Evolutionary conservation across 2,329 filamentous ascomycete genomes (phyloP).

Genomic region (Nemania sp.): DNA sequence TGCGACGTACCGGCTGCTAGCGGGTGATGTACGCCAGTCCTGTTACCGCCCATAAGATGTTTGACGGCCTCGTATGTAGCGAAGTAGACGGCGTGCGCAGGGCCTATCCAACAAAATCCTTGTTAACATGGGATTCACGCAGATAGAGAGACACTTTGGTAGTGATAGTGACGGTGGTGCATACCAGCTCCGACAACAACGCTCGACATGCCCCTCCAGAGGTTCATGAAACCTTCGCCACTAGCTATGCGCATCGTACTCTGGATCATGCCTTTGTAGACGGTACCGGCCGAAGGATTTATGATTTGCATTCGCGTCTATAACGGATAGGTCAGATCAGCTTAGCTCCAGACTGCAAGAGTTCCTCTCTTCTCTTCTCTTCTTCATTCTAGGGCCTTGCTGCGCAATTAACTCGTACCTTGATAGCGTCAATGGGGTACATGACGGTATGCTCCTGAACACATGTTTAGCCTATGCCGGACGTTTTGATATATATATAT

Average conservation of each 20-base stretch:
- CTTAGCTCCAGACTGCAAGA: slow-evolving; percentile 32
- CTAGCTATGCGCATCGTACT: slow-evolving; percentile 92
- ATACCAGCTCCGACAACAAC: slow-evolving; percentile 94
- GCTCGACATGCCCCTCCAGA: slow-evolving; percentile 97
- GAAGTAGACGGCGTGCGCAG: slow-evolving; percentile 97
- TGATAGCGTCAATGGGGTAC: slow-evolving; percentile 98
- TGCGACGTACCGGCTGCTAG: slow-evolving; percentile 82
- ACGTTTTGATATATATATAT: background rate
- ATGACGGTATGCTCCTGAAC: slow-evolving; percentile 96
- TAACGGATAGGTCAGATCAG: slow-evolving; percentile 41
- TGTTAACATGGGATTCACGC: slow-evolving; percentile 20
- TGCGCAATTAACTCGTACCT: slow-evolving; percentile 68
- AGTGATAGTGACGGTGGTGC: slow-evolving; percentile 44
- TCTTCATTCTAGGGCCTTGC: slow-evolving; percentile 40
- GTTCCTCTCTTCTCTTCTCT: background rate
- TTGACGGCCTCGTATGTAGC: slow-evolving; percentile 98
- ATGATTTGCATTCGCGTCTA: slow-evolving; percentile 99
- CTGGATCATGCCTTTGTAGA: slow-evolving; percentile 91
- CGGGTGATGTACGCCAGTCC: slow-evolving; percentile 87
- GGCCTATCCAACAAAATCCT: slow-evolving; percentile 67
- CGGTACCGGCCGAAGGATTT: slow-evolving; percentile 81
- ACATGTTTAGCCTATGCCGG: slow-evolving; percentile 17
- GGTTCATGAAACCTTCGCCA: slow-evolving; percentile 86
- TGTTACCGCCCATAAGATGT: slow-evolving; percentile 93
- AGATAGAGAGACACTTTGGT: background rate